Evolutionary conservation across 305 asterid genomes (phyloP).

Genomic region (Withania somnifera): DNA sequence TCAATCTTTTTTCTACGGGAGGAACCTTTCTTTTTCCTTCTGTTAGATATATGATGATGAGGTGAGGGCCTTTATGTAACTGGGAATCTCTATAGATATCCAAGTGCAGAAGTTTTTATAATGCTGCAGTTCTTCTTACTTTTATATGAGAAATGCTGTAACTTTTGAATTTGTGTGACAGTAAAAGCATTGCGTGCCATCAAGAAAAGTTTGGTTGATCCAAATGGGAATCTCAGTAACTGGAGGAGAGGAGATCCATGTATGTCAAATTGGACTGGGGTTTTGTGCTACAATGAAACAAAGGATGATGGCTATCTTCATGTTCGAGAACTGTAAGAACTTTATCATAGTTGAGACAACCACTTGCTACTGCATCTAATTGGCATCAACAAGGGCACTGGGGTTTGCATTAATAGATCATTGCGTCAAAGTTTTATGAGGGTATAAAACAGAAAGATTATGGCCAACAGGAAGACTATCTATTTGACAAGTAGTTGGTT

Average conservation of each 20-base stretch:
- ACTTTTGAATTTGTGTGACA: slow-evolving; percentile 21
- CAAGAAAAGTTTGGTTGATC: slow-evolving; percentile 44
- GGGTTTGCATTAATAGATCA: neutral
- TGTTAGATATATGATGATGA: neutral
- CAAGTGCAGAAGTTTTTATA: neutral
- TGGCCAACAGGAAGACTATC: neutral
- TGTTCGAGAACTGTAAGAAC: slow-evolving; percentile 60
- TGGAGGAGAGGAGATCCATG: slow-evolving; percentile 90
- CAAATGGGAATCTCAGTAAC: slow-evolving; percentile 28
- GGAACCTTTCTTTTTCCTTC: neutral
- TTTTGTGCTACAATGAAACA: slow-evolving; percentile 48
- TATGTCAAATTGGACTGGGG: slow-evolving; percentile 56
- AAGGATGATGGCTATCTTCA: slow-evolving; percentile 48
- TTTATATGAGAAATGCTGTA: neutral
- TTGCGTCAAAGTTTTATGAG: neutral
- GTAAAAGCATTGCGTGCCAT: slow-evolving; percentile 53
- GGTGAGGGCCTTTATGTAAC: neutral
- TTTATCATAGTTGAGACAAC: neutral
- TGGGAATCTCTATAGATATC: too few relatives aligned
- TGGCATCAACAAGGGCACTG: neutral
- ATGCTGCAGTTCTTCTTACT: neutral
- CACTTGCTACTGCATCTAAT: neutral
- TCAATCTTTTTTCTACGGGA: too few relatives aligned
- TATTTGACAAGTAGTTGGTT: neutral
- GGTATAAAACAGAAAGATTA: neutral